A percentile compares a stretch with the other conserved stretches of the same genome.
phyloP scores from a whole-genome alignment of 1,284 basidiomycete species.

The Austroboletus niveus region DNA sequence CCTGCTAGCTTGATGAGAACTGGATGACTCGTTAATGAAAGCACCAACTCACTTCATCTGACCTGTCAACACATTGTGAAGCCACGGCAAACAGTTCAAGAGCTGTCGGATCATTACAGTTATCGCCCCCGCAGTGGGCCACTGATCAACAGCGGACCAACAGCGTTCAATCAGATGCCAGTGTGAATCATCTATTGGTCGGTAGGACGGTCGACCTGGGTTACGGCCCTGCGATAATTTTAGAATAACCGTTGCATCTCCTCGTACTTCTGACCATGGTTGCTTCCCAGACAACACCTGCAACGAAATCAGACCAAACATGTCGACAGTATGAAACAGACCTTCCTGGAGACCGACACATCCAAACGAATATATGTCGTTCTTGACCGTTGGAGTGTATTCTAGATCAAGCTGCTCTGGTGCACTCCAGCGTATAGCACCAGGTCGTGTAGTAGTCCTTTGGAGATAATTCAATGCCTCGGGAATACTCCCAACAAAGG shows the following conservation, averaged over 20 bases:
- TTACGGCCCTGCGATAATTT: background rate
- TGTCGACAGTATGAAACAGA: background rate
- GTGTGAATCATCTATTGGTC: background rate
- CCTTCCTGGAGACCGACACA: constrained; percentile 8
- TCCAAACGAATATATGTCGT: constrained; percentile 17
- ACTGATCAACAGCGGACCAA: background rate
- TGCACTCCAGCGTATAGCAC: constrained; percentile 10
- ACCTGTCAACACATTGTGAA: background rate
- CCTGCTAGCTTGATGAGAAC: too few relatives aligned
- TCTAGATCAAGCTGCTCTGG: constrained; percentile 5
- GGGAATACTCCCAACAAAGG: constrained; percentile 2
- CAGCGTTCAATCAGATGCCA: constrained; percentile 8
- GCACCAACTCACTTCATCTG: too few relatives aligned
- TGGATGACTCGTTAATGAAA: too few relatives aligned
- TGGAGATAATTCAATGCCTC: constrained; percentile 9
- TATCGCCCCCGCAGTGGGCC: background rate
- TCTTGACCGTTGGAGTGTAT: background rate
- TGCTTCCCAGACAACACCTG: constrained; percentile 12
- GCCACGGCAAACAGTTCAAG: background rate
- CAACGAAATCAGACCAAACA: background rate
- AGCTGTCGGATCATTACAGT: background rate
- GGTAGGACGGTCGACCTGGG: constrained; percentile 5
- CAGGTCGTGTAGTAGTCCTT: constrained; percentile 5
- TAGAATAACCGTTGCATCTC: background rate
- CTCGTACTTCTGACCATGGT: constrained; percentile 5